phyloP scores from a whole-genome alignment of 2,329 filamentous ascomycete species.

The Nectriaceae sp. region DNA sequence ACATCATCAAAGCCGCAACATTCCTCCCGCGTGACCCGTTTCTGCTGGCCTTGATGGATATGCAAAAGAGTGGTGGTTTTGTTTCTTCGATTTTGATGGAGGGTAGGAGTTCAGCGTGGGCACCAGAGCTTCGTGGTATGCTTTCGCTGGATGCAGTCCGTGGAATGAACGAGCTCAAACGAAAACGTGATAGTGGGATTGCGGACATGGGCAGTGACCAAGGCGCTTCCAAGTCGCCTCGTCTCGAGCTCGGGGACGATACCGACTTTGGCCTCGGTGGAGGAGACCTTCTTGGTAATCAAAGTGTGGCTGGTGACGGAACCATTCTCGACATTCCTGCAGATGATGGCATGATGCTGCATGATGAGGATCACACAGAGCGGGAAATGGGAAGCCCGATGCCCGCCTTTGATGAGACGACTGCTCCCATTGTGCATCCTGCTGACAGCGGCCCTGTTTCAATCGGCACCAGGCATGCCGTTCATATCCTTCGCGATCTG shows the following conservation, averaged over 20 bases:
- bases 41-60: slow-evolving; percentile 82
- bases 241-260: slow-evolving; percentile 68
- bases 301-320: slow-evolving; percentile 57
- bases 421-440: slow-evolving; percentile 73
- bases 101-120: slow-evolving; percentile 77
- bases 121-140: slow-evolving; percentile 88
- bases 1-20: slow-evolving; percentile 78
- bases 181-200: slow-evolving; percentile 88
- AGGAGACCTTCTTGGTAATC: slow-evolving; percentile 51
- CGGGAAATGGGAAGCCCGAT: slow-evolving; percentile 46
- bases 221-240: slow-evolving; percentile 66
- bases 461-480: slow-evolving; percentile 89
- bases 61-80: slow-evolving; percentile 90
- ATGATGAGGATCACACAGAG: slow-evolving; percentile 49
- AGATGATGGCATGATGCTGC: slow-evolving; percentile 51
- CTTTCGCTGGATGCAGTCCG: slow-evolving; percentile 83
- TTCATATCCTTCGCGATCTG: slow-evolving; percentile 87
- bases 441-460: slow-evolving; percentile 86
- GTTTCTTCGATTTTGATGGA: slow-evolving; percentile 85
- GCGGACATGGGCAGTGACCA: slow-evolving; percentile 75
- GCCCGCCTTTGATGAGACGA: slow-evolving; percentile 78
- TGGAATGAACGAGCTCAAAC: slow-evolving; percentile 79
- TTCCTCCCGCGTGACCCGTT: slow-evolving; percentile 88
- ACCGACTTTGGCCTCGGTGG: slow-evolving; percentile 54
- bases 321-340: slow-evolving; percentile 67